Conservation (phyloP, 1,139 yeast genomes). For the Pneumocystis jirovecii region DNA sequence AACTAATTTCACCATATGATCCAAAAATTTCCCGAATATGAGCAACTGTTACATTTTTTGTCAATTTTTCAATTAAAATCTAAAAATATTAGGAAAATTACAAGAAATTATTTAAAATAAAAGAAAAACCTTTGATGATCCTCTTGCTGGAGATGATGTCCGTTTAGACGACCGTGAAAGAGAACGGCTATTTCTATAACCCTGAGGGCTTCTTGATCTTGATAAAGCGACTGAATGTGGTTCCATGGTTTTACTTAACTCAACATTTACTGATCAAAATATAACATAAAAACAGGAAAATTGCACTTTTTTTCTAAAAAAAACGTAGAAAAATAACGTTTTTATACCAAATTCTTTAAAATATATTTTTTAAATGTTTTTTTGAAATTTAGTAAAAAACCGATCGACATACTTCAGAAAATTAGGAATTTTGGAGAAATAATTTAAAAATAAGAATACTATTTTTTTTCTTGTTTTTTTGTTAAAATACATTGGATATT, state of each 20-base stretch:
- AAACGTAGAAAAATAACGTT: too few species aligned
- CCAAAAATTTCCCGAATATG: constrained; percentile 15
- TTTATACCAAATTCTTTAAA: too few species aligned
- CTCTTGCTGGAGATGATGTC: not conserved
- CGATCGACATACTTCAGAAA: not conserved
- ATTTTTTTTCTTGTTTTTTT: not conserved
- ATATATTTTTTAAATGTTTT: not conserved
- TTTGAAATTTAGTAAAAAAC: too few species aligned
- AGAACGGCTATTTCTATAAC: not conserved
- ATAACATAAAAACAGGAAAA: not conserved
- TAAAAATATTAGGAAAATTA: constrained; percentile 22
- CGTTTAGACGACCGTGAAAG: not conserved
- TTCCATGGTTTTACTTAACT: not conserved
- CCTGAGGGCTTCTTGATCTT: not conserved
- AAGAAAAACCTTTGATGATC: not conserved
- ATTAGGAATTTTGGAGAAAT: too few species aligned
- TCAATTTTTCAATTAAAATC: constrained; percentile 13
- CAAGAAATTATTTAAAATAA: not conserved
- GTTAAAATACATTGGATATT: not conserved
- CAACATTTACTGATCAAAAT: not conserved
- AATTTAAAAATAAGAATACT: not conserved
- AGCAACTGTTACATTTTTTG: constrained; percentile 11
- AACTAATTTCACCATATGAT: constrained; percentile 11
- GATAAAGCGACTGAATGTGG: not conserved
- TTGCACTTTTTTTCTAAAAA: too few species aligned